Percentiles rank a stretch among this genome's conserved stretches.
Conservation (phyloP, 495 filamentous ascomycete species). For the Cudoniella acicularis region DNA sequence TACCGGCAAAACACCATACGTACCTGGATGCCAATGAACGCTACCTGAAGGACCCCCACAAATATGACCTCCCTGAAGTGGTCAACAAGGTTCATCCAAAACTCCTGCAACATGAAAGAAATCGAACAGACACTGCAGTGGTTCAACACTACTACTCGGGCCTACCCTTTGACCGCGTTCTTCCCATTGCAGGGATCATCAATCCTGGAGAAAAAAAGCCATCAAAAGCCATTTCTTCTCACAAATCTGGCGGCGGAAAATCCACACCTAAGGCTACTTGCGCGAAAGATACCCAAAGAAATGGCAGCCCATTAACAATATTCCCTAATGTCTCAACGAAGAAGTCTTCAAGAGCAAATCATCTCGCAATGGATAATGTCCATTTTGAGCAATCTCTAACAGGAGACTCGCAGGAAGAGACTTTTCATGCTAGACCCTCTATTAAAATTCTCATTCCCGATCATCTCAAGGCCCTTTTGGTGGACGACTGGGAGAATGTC, state of each 20-base stretch:
- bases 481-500: conserved; percentile 98
- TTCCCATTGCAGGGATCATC: conserved; percentile 32
- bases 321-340: too few relatives aligned
- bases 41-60: conserved; percentile 7
- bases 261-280: too few relatives aligned
- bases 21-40: conserved; percentile 19
- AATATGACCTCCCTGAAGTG: too few relatives aligned
- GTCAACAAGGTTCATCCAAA: conserved; percentile 18
- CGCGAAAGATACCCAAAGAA: too few relatives aligned
- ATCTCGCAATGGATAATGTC: too few relatives aligned
- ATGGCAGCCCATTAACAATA: too few relatives aligned
- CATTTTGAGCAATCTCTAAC: conserved; percentile 23
- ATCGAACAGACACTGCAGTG: conserved; percentile 2
- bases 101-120: conserved; percentile 7
- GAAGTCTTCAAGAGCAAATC: too few relatives aligned
- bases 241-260: not conserved
- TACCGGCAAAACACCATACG: conserved; percentile 22
- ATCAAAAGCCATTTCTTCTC: not conserved
- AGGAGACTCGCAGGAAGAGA: conserved; percentile 65
- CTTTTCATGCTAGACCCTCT: conserved; percentile 71
- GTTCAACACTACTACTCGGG: conserved; percentile 22
- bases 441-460: conserved; percentile 82
- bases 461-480: conserved; percentile 79
- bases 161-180: conserved; percentile 9
- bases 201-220: not conserved